Conservation (phyloP, 2,329 filamentous ascomycete genomes). For the Aureobasidium melanogenum region DNA sequence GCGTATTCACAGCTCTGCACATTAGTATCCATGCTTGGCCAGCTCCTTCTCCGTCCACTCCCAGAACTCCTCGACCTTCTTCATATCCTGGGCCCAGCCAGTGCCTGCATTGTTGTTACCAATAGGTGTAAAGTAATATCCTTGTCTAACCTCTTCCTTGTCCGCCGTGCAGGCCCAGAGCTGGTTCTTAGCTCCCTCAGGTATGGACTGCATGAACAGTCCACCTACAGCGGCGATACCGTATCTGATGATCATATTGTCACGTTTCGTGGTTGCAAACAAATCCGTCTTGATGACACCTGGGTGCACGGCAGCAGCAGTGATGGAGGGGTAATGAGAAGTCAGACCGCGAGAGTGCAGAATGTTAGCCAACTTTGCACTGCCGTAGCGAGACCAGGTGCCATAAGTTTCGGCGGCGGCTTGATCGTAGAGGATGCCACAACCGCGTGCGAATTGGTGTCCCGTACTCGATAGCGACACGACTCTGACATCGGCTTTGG, state of each 20-base stretch:
- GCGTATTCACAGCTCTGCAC: too few relatives aligned
- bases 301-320: constrained; percentile 38
- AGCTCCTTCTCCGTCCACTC: constrained; percentile 26
- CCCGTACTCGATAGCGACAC: constrained; percentile 31
- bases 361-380: constrained; percentile 43
- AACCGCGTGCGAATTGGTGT: constrained; percentile 16
- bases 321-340: constrained; percentile 36
- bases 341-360: constrained; percentile 37
- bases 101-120: constrained; percentile 21
- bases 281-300: constrained; percentile 41
- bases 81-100: constrained; percentile 18
- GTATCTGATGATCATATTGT: constrained; percentile 21
- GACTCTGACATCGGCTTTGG: constrained; percentile 33
- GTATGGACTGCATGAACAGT: constrained; percentile 16
- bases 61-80: constrained; percentile 28
- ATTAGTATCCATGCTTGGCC: constrained; percentile 14
- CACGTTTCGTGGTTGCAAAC: constrained; percentile 19
- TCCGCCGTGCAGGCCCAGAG: constrained; percentile 33
- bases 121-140: constrained; percentile 37
- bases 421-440: constrained; percentile 29
- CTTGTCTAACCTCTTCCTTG: constrained; percentile 30
- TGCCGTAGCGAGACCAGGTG: constrained; percentile 36
- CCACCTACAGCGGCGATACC: constrained; percentile 22
- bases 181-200: constrained; percentile 31
- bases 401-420: constrained; percentile 17